Base-by-base conservation (phyloP, 2,329 filamentous ascomycete species). In the Thelonectria olida region DNA sequence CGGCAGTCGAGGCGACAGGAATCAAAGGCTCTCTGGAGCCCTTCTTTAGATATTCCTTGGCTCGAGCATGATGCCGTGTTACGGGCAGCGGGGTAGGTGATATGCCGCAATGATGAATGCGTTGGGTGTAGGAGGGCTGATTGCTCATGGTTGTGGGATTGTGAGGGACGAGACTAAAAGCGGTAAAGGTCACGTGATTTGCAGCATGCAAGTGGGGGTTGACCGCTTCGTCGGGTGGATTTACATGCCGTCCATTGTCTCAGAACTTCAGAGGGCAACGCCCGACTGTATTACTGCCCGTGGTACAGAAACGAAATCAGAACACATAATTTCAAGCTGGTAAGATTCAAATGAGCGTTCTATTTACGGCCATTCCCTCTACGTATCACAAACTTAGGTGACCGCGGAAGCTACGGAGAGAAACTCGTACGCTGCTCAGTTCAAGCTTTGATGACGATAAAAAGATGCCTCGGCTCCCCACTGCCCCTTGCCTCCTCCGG, bases 101-200 rank as follows among this genome's bases (percentile, higher is more conserved):
- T 56, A 62, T 65, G 47, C 62, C 56, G 54, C 54, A 58, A 50
- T 58, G 60, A 44, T 69, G 57, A n/a, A 60, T 61, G 58, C 58
- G 53, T 67, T 57, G 48, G 65, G 54, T 69, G 68, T 28, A 69
- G 68, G 56, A 68, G 41, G 68, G 58, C 58, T 62, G 54, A 62
- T 59, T 51, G 49, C 65, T 67, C 58, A 45, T 61, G 58, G 58
- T 65, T 70, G 68, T 70, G 68, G 58, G 66, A 69, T 65, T 55
- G 27, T 60, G 44, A 31, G 38, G 52, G 54, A 69, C 52, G 54
- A 63, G 48, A 54, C 58, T 61, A 51, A 59, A 62, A 58, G 58
- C 47, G 54, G 57, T 13, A 19, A n/a, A 36, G 25, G 41, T 69
- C 68, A 70, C 68, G 68, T 70, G 68, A 54, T 19, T 22, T 41